Evolutionary conservation across 352 stramenopile species (phyloP), one percentile per base, ranked within the genome.

Genomic region (Phytopythium delawarense): DNA sequence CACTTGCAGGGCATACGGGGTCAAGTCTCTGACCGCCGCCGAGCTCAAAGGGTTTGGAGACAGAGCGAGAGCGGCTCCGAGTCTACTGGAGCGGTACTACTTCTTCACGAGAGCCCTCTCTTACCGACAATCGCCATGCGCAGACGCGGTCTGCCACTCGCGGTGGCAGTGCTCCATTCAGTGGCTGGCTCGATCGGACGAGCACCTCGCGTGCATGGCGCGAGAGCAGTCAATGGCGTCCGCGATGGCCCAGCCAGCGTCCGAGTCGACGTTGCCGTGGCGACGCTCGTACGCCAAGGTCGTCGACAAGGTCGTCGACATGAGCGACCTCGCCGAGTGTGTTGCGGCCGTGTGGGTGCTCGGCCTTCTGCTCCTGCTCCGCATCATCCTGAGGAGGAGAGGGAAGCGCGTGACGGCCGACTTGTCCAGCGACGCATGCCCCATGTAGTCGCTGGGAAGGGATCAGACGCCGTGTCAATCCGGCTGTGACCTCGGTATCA

Each of bases 61-160:
- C 21, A 73, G 79, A 16, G 77, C 80, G 42, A 59, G 75, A 30
- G 62, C 61, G 2, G 69, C 88, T 34, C 40, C 70, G 16, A 42
- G 66, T 12, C 68, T 91, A 18, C 57, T 90, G 23, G 71, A 88
- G 32, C 65, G 72, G 30, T 92, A 92, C 67, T 89, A 92, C 61
- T 87, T 76, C 67, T 87, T 90, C 69, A 86, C 84, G 51, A 89
- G 89, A 71, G 82, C 79, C 39, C 76, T 81, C 61, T 86, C 81
- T 25, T 71, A 76, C 25, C 63, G 71, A 15, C 58, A 78, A 11
- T 61, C 73, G 11, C 63, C 78, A 20, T 93, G 84, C 50, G 42
- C 61, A 6, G 69, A 72, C 25, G n/a, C 51, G 18, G 44, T 64
- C 3, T 94, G 85, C 56, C 79, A 78, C 51, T 81, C 81, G 7